phyloP scores from a whole-genome alignment of 2,329 filamentous ascomycete genomes.

The Lasiodiplodia citricola region DNA sequence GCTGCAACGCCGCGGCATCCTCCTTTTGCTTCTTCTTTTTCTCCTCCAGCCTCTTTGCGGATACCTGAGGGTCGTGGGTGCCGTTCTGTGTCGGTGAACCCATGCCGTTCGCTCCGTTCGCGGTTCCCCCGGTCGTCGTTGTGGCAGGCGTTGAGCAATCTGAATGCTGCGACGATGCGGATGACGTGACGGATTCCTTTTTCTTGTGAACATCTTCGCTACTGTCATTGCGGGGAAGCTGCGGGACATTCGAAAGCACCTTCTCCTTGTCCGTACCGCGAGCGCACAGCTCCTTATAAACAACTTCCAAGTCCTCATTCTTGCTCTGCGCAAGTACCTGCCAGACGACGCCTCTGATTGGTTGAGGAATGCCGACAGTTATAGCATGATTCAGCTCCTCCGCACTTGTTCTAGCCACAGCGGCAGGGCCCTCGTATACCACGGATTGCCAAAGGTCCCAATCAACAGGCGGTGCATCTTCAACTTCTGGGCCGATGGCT shows the following conservation, averaged over 20 bases:
- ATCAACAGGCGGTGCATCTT: slow-evolving; percentile 76
- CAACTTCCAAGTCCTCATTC: slow-evolving; percentile 82
- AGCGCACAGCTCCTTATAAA: slow-evolving; percentile 82
- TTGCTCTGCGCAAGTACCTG: slow-evolving; percentile 96
- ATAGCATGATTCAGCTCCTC: slow-evolving; percentile 92
- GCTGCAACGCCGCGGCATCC: slow-evolving; percentile 73
- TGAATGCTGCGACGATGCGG: slow-evolving; percentile 83
- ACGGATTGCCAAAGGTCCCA: slow-evolving; percentile 98
- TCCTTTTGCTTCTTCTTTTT: slow-evolving; percentile 81
- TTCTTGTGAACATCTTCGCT: slow-evolving; percentile 61
- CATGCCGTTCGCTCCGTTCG: slow-evolving; percentile 41
- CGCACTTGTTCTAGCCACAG: slow-evolving; percentile 83
- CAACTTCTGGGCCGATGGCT: slow-evolving; percentile 75
- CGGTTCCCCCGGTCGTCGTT: slow-evolving; percentile 58
- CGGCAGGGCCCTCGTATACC: slow-evolving; percentile 90
- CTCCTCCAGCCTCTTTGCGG: slow-evolving; percentile 66
- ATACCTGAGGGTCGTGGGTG: slow-evolving; percentile 63
- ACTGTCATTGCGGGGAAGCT: slow-evolving; percentile 23
- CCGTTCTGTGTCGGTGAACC: slow-evolving; percentile 62
- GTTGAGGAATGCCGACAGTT: slow-evolving; percentile 88
- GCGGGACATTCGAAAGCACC: slow-evolving; percentile 33
- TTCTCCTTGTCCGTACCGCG: slow-evolving; percentile 80
- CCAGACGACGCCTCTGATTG: slow-evolving; percentile 98
- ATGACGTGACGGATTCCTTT: slow-evolving; percentile 73
- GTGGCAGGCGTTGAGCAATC: slow-evolving; percentile 69